Evolutionary conservation across 257 asterid genomes (phyloP).

Genomic region (Solanum pennellii): DNA sequence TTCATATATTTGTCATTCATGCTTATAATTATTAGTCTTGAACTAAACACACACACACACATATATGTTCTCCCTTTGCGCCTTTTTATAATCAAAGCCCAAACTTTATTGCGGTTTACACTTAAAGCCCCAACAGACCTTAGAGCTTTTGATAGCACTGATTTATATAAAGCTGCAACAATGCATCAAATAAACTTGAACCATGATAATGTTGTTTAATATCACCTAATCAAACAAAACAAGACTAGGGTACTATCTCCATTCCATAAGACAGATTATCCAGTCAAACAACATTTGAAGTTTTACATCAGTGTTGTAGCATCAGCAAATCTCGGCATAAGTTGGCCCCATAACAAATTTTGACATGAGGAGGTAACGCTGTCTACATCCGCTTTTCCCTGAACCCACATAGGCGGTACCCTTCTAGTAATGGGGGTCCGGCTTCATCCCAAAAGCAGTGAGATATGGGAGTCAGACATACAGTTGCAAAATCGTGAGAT

Average conservation of each 20-base stretch:
- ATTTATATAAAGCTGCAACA: background rate
- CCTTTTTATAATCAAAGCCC: background rate
- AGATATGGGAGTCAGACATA: background rate
- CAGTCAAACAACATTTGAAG: background rate
- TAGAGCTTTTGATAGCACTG: background rate
- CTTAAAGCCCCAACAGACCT: background rate
- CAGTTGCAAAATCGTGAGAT: background rate
- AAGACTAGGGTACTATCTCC: background rate
- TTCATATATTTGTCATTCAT: background rate
- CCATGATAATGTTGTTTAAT: background rate
- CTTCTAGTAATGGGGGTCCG: background rate
- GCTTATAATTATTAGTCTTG: background rate
- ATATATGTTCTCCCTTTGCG: background rate
- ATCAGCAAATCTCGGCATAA: constrained; percentile 1
- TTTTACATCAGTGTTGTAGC: background rate
- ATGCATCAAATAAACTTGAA: background rate
- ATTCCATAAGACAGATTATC: background rate
- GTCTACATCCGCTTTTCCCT: background rate
- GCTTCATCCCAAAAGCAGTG: background rate
- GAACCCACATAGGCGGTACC: background rate
- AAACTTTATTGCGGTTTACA: background rate
- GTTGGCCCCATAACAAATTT: background rate
- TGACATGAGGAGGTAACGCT: background rate
- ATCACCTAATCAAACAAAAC: background rate
- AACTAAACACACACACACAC: background rate